Conservation (phyloP, 805 yeast genomes). For the Suhomyces faveliae region DNA sequence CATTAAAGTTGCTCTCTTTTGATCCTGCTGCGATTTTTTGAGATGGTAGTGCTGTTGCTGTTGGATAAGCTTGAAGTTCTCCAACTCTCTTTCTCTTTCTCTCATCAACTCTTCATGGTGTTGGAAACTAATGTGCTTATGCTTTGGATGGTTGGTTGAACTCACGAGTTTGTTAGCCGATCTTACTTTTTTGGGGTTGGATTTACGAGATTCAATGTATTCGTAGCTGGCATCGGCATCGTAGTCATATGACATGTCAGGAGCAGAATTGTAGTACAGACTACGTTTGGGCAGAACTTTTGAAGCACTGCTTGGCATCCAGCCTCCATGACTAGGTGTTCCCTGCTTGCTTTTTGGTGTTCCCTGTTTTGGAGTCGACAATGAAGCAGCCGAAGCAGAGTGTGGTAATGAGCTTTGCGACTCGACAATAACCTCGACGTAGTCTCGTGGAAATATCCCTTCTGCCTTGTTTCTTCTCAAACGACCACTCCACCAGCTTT, state of each 20-base stretch:
- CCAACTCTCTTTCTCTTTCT: constrained; percentile 30
- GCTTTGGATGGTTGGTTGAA: constrained; percentile 17
- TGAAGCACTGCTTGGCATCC: constrained; percentile 1
- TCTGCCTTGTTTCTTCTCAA: constrained; percentile 74
- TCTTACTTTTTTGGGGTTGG: constrained; percentile 9
- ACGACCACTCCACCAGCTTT: constrained; percentile 89
- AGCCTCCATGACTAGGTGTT: constrained; percentile 7
- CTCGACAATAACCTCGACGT: constrained; percentile 57
- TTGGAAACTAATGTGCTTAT: constrained; percentile 14
- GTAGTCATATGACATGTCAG: constrained; percentile 15
- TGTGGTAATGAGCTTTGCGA: constrained; percentile 8
- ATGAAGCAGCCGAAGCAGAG: constrained; percentile 18
- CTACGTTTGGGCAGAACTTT: constrained; percentile 12
- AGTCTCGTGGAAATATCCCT: constrained; percentile 87
- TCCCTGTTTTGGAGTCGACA: constrained; percentile 16
- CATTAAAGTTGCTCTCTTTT: constrained; percentile 10
- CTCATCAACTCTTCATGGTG: constrained; percentile 15
- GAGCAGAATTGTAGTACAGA: constrained; percentile 8
- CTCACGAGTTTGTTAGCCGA: constrained; percentile 17
- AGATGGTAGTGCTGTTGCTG: constrained; percentile 32
- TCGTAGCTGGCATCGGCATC: constrained; percentile 26
- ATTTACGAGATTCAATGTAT: constrained; percentile 8
- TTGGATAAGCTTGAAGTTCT: constrained; percentile 28
- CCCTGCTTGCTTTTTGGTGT: constrained; percentile 9
- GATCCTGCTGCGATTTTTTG: constrained; percentile 13